Evolutionary conservation across 2,329 filamentous ascomycete genomes (phyloP), one percentile per base, ranked within the genome.

Genomic region (Diplodia seriata): DNA sequence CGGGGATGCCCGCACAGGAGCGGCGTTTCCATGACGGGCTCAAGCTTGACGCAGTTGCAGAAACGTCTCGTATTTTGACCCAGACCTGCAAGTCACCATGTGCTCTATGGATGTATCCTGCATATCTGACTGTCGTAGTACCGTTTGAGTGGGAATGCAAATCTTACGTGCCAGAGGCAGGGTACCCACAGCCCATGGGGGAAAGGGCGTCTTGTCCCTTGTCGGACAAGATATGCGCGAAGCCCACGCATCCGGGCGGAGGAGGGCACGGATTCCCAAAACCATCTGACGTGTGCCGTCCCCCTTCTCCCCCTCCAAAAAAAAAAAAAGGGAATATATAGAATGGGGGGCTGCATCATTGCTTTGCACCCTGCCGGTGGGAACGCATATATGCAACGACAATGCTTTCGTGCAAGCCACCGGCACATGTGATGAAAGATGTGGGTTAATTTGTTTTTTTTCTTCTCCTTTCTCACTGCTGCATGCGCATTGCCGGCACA

Each of bases 391-490:
- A 63, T n/a, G 43, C 29, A 5, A 47, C 3, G 40, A 18, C 47
- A 29, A 15, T 14, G 12, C 12, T n/a, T 5, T 3, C 3, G 1
- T 51, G 47, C n/a, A 11, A 33, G 31, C 31, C 31, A 33, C 8
- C 4, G 31, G 31, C 31, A 26, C 47, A 18, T 63, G 26, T 62
- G 57, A 62, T 26, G 57, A 62, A 49, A 23, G 18, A 49, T 20
- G 54, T 23, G 33, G 40, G 23, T 12, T 14, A 29, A 53, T 7
- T 14, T 14, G 47, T 11, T 23, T 53, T 53, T 26, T 11, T 11
- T 11, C 7, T 36, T 36, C 33, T 36, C 33, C 9, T 53, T 47
- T 47, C 38, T 18, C 8, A 4, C 43, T n/a, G 43, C 43, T 47
- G 38, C 23, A 31, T 47, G 56, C 8, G 56, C n/a, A 26, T 29